Evolutionary conservation across 768 basidiomycete genomes (phyloP).

Genomic region (Leucocoprinus leucothites): DNA sequence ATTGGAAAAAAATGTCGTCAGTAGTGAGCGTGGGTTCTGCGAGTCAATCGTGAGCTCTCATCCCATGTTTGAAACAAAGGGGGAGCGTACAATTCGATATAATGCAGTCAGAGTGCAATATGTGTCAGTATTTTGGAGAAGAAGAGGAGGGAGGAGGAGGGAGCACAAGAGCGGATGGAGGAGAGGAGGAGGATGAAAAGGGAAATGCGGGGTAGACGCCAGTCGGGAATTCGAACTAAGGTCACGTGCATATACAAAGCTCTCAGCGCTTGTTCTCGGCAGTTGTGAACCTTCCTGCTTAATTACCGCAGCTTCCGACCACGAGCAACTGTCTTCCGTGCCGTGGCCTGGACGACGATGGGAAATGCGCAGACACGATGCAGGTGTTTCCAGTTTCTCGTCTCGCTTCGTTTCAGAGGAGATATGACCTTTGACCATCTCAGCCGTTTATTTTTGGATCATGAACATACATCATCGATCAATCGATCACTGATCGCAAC

Average conservation of each 20-base stretch:
- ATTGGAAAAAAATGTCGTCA: constrained; percentile 31
- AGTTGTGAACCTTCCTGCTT: not conserved
- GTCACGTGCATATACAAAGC: constrained; percentile 7
- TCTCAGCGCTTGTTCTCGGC: not conserved
- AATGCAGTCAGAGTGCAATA: not conserved
- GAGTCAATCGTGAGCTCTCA: constrained; percentile 7
- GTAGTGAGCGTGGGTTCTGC: constrained; percentile 41
- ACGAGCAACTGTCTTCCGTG: too few relatives aligned
- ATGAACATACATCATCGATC: not conserved
- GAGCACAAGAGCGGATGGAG: not conserved
- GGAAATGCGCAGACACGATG: not conserved
- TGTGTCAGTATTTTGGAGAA: not conserved
- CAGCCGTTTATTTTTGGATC: not conserved
- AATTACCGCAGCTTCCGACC: not conserved
- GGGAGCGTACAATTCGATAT: constrained; percentile 18
- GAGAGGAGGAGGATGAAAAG: constrained; percentile 1
- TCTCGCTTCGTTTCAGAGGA: not conserved
- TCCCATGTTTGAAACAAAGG: not conserved
- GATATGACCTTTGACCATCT: not conserved
- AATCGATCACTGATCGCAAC: too few relatives aligned
- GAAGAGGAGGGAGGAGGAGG: not conserved
- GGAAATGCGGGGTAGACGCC: not conserved
- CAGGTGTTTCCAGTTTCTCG: not conserved
- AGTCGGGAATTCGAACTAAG: constrained; percentile 7
- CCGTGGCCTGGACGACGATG: constrained; percentile 1